Conservation (phyloP, 2,329 filamentous ascomycete genomes). For the Tricladium varicosporioides region DNA sequence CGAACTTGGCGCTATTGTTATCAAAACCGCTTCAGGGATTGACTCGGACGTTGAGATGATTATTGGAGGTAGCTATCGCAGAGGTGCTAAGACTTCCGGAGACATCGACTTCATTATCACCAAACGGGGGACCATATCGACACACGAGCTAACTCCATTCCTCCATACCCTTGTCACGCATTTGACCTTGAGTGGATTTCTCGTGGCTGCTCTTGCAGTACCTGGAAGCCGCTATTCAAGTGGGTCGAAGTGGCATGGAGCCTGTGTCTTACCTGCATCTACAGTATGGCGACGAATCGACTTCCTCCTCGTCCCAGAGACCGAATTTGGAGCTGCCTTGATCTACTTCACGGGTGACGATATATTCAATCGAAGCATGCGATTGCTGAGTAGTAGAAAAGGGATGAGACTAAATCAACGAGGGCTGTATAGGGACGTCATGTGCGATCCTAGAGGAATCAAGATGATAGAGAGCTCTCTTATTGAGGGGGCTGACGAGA, state of each 20-base stretch:
- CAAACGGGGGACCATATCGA: slow-evolving; percentile 53
- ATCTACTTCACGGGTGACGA: slow-evolving; percentile 98
- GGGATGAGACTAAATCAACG: slow-evolving; percentile 82
- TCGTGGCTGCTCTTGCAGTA: slow-evolving; percentile 67
- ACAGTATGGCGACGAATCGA: slow-evolving; percentile 78
- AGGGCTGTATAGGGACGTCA: slow-evolving; percentile 71
- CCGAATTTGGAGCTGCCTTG: slow-evolving; percentile 78
- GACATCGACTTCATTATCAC: slow-evolving; percentile 88
- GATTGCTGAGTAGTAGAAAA: slow-evolving; percentile 76
- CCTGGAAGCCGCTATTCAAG: slow-evolving; percentile 31
- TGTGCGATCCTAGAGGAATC: slow-evolving; percentile 54
- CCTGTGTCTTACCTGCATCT: slow-evolving; percentile 63
- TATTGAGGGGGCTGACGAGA: slow-evolving; percentile 74
- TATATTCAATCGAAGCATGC: slow-evolving; percentile 86
- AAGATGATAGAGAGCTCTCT: slow-evolving; percentile 67
- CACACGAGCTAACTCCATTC: slow-evolving; percentile 58
- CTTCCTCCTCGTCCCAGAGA: slow-evolving; percentile 76
- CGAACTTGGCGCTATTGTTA: slow-evolving; percentile 65
- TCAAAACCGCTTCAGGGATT: slow-evolving; percentile 52
- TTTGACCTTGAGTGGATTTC: slow-evolving; percentile 61
- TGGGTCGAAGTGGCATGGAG: slow-evolving; percentile 86
- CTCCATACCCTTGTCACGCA: slow-evolving; percentile 60
- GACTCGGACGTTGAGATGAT: slow-evolving; percentile 68
- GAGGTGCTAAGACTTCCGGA: slow-evolving; percentile 70
- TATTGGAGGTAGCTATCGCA: slow-evolving; percentile 80